Base-by-base conservation (phyloP, 73 alveolate genomes). In the Tetrahymena elliotti region DNA sequence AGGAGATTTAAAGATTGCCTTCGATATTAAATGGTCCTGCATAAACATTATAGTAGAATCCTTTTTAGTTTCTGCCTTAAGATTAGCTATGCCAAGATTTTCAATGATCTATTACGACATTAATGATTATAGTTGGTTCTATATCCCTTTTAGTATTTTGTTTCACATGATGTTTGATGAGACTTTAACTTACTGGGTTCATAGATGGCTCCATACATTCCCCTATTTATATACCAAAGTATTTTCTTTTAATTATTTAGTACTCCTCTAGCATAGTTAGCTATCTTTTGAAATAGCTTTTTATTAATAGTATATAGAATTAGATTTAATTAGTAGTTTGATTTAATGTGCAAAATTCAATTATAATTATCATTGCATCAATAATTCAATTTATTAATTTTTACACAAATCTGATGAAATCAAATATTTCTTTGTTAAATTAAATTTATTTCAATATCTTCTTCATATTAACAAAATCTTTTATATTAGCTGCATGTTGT, bases 121-220 rank as follows among this genome's bases (percentile, higher is more conserved):
- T 1, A 53, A 83, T 47, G 98, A 96, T 33, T 92, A 94, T 88
- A 93, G 97, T 83, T 95, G 54, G 83, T 35, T 84, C 38, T 94
- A 92, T 84, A 95, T 96, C 37, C 97, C 97, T 34, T 40, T 96
- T 84, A 94, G 97, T 39, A 94, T 96, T 95, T 47, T 95, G 7
- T 95, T 94, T 31, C 97, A 96, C 88, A n/a, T 95, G 38, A 83
- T 96, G 35, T 96, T 83, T 93, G 98, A 96, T 35, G 98, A 96
- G 95, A 96, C 98, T 37, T 93, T 96, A 38, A 96, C 98, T 92
- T 94, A 96, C 84, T 96, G 98, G 98, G 95, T 93, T 22, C 98
- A 96, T 93, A 38, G 98, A 88, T 96, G 96, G 95, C 83, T 96
- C 31, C 98, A 96, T 83, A 96, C 98, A 27, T 96, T 95, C 94